Percentiles rank a stretch among this genome's conserved stretches.
These are phyloP conservation scores for Graphilbum fragrans DNA, from an alignment of 2,329 filamentous ascomycete genomes.

Conservation along the genomic window DNA sequence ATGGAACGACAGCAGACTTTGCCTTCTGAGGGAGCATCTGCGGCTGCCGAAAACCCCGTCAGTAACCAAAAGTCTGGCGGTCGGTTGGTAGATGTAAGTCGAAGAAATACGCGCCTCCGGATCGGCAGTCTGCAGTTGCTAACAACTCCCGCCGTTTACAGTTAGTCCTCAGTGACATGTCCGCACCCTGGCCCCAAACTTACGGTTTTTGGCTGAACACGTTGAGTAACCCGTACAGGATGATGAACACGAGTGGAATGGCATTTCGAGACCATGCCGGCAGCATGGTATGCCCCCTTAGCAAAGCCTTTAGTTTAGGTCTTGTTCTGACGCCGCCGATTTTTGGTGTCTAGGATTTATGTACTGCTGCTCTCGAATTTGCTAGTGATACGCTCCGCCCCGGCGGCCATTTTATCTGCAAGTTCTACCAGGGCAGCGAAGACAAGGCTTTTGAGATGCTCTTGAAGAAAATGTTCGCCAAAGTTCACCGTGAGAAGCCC, in stretches of 20 bases:
- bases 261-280: slow-evolving; percentile 77
- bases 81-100: slow-evolving; percentile 58
- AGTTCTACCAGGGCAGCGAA: slow-evolving; percentile 88
- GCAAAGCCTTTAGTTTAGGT: slow-evolving; percentile 18
- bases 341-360: slow-evolving; percentile 58
- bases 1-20: slow-evolving; percentile 38
- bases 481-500: slow-evolving; percentile 80
- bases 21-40: not conserved
- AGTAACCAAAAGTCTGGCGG: too few relatives aligned
- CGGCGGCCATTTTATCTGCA: slow-evolving; percentile 89
- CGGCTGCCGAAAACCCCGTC: slow-evolving; percentile 10
- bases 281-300: slow-evolving; percentile 94
- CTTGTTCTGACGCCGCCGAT: too few relatives aligned
- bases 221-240: slow-evolving; percentile 96
- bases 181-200: slow-evolving; percentile 81
- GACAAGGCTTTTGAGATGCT: slow-evolving; percentile 68
- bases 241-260: slow-evolving; percentile 97
- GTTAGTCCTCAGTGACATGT: slow-evolving; percentile 98
- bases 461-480: slow-evolving; percentile 64
- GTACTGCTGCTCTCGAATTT: slow-evolving; percentile 73
- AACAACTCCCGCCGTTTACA: slow-evolving; percentile 13
- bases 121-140: not conserved
- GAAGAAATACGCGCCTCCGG: not conserved
- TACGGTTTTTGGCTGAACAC: slow-evolving; percentile 71
- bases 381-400: slow-evolving; percentile 69